Base-by-base conservation (phyloP, 163 green algal species). In the Chlorella variabilis region DNA sequence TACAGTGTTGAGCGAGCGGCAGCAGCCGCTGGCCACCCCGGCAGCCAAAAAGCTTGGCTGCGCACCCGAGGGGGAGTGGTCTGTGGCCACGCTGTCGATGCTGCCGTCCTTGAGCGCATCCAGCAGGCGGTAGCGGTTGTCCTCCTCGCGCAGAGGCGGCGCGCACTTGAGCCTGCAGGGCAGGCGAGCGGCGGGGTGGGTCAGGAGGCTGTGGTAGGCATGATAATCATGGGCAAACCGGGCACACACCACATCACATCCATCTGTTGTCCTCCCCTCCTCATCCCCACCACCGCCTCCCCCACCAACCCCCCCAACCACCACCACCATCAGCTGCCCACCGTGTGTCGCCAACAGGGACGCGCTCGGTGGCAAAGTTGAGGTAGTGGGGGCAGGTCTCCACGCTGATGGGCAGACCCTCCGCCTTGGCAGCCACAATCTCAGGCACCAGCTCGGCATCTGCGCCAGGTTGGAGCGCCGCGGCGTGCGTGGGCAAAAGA, bases 301-400 rank as follows among this genome's bases (percentile, higher is more conserved):
- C 6, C 65, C 54, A 17, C 29, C 65, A 8, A 4, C 29, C 18
- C 8, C 27, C 54, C 54, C 54, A 20, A 9, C 31, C 3, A 1
- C 3, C 20, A 4, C 39, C 25, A 74, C 23, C n/a, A n/a, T n/a
- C n/a, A n/a, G n/a, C 27, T 3, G 9, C 74, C 9, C 58, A 90
- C 74, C 80, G 73, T 9, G 94, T 98, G 21, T 87, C 81, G 3
- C 93, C 93, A 25, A 92, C 78, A 8, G 89, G 70, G 18, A 99
- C 85, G 3, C 89, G 75, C 77, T 98, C 92, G 3, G 91, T 77
- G 2, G 73, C 71, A 85, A 99, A 99, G 23, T 79, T 87, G 20
- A 99, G 90, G 90, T 98, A 98, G 90, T 99, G 96, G 0, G 97
- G 88, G 75, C 91, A 98, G 1, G 95, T 98, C 91, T 99, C 96